phyloP scores from a whole-genome alignment of 2,329 filamentous ascomycete species.

The Talaromyces sp. region DNA sequence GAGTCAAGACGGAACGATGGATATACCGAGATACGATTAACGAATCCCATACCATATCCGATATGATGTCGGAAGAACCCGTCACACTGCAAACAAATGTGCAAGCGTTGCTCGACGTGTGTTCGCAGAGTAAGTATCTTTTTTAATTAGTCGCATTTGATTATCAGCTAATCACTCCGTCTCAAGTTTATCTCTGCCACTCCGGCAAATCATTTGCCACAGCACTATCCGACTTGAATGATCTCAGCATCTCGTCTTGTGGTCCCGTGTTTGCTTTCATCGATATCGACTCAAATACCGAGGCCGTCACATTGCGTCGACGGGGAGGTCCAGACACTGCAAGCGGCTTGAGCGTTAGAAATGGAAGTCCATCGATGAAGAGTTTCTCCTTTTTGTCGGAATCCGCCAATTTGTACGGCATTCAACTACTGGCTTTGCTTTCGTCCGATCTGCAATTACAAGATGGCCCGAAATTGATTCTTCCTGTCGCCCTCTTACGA shows the following conservation, averaged over 20 bases:
- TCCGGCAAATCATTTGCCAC: conserved; percentile 48
- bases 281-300: conserved; percentile 42
- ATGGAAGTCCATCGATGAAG: conserved; percentile 26
- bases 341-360: conserved; percentile 22
- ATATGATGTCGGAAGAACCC: conserved; percentile 32
- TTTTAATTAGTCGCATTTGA: background rate
- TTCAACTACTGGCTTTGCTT: conserved; percentile 43
- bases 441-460: conserved; percentile 46
- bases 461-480: conserved; percentile 43
- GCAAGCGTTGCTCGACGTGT: conserved; percentile 44
- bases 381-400: conserved; percentile 39
- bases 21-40: conserved; percentile 22
- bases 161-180: background rate
- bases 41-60: background rate
- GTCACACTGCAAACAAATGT: conserved; percentile 44
- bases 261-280: conserved; percentile 53
- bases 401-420: conserved; percentile 42
- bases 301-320: conserved; percentile 28
- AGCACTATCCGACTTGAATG: conserved; percentile 48
- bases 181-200: conserved; percentile 48
- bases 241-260: conserved; percentile 39
- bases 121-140: conserved; percentile 45
- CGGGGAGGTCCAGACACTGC: conserved; percentile 25
- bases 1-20: conserved; percentile 40
- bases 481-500: conserved; percentile 45